Percentiles rank a stretch among this genome's conserved stretches.
These are phyloP conservation scores for Hortiboletus campestris DNA, from an alignment of 768 basidiomycete genomes.

Conservation along the genomic window DNA sequence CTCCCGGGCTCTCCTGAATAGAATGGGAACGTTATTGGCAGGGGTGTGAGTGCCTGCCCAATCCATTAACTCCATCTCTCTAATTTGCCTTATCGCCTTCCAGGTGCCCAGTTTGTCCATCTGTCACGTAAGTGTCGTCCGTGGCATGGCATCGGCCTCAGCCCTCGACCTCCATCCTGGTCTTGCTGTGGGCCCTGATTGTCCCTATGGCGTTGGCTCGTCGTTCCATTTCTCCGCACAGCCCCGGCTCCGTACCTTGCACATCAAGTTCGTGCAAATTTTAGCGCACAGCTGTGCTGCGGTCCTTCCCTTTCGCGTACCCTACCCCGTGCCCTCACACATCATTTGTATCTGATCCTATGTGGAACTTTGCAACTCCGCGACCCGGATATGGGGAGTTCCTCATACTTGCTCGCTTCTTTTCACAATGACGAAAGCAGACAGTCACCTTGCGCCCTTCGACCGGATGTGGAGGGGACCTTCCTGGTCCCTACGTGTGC, in stretches of 20 bases:
- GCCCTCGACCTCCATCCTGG: background rate
- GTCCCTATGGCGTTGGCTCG: constrained; percentile 11
- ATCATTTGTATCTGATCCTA: background rate
- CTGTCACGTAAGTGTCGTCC: constrained; percentile 9
- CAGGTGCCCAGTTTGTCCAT: background rate
- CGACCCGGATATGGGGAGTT: constrained; percentile 28
- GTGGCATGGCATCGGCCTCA: background rate
- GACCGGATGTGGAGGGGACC: constrained; percentile 21
- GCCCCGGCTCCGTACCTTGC: constrained; percentile 9
- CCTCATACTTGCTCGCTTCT: constrained; percentile 25
- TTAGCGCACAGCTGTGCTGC: constrained; percentile 3
- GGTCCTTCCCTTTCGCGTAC: background rate
- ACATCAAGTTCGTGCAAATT: background rate
- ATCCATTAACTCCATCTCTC: background rate
- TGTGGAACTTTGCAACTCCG: constrained; percentile 27
- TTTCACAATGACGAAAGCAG: constrained; percentile 24
- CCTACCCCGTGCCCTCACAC: constrained; percentile 5
- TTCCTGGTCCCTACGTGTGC: constrained; percentile 14
- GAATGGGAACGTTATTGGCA: background rate
- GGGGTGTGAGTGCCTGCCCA: background rate
- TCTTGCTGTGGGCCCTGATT: background rate
- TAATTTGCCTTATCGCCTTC: constrained; percentile 1
- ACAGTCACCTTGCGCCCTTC: constrained; percentile 23
- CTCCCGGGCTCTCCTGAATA: background rate
- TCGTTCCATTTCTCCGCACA: background rate